Evolutionary conservation across 768 basidiomycete species (phyloP).

Genomic region (Suillus discolor): DNA sequence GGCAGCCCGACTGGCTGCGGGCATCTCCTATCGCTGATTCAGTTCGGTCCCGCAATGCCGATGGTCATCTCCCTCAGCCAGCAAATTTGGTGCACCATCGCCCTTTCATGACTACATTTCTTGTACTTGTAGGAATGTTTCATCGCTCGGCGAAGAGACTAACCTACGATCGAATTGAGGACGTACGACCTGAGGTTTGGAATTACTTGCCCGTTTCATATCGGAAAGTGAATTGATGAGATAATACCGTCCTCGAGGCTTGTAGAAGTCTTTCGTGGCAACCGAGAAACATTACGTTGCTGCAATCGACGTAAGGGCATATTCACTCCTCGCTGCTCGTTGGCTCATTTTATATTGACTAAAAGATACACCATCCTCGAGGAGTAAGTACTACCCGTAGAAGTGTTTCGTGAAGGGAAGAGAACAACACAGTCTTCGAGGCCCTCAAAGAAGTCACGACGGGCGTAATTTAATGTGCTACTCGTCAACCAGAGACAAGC

Average conservation of each 20-base stretch:
- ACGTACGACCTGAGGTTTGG: not conserved
- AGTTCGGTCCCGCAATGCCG: not conserved
- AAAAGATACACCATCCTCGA: not conserved
- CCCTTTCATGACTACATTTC: not conserved
- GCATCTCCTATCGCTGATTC: not conserved
- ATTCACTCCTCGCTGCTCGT: not conserved
- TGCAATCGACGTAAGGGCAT: not conserved
- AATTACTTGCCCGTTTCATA: not conserved
- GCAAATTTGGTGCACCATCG: not conserved
- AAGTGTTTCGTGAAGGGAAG: not conserved
- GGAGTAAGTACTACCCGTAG: no score
- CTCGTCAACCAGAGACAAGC: not conserved
- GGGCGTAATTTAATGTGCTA: no score
- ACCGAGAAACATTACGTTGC: not conserved
- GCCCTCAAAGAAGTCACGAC: not conserved
- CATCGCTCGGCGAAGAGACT: not conserved
- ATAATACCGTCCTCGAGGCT: slow-evolving; percentile 1
- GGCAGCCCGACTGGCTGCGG: not conserved
- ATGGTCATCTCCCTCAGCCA: not conserved
- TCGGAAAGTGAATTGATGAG: not conserved
- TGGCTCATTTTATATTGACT: not conserved
- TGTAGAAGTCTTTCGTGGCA: not conserved
- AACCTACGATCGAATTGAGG: not conserved
- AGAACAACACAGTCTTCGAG: not conserved
- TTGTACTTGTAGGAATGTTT: not conserved